A percentile compares a stretch with the other conserved stretches of the same genome.
Conservation (phyloP, 2,329 filamentous ascomycete genomes). For the Ascosphaera apis region DNA sequence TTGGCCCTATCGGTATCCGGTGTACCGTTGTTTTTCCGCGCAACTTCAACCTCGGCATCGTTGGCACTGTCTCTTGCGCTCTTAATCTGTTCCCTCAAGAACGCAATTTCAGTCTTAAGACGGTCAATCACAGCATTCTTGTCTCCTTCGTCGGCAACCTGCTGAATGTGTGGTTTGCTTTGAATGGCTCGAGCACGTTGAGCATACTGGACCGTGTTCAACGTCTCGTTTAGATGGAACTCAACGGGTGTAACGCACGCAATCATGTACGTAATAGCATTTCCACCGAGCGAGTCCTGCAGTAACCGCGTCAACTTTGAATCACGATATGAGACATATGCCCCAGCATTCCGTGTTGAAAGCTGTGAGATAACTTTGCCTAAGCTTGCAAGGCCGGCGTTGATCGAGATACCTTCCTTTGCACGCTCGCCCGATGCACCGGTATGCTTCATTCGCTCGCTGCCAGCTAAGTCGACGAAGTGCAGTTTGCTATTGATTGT, state of each 20-base stretch:
- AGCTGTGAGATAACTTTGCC: constrained; percentile 98
- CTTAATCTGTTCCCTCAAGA: constrained; percentile 80
- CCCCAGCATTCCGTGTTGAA: constrained; percentile 65
- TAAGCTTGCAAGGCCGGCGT: constrained; percentile 77
- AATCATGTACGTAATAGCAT: constrained; percentile 98
- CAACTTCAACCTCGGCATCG: constrained; percentile 33
- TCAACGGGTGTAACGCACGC: constrained; percentile 92
- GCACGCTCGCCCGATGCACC: constrained; percentile 85
- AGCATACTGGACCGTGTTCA: constrained; percentile 95
- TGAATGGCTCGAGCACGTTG: constrained; percentile 91
- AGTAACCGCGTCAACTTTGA: constrained; percentile 88
- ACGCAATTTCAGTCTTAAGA: constrained; percentile 78
- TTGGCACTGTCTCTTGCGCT: constrained; percentile 26
- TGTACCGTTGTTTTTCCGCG: constrained; percentile 27
- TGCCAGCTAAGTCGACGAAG: constrained; percentile 93
- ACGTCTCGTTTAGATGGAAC: constrained; percentile 89
- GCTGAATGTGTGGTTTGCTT: constrained; percentile 90
- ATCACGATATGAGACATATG: constrained; percentile 92
- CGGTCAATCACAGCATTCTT: constrained; percentile 87
- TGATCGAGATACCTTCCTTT: constrained; percentile 94
- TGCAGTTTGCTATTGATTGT: constrained; percentile 96
- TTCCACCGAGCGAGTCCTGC: constrained; percentile 89
- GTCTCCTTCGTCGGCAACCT: constrained; percentile 68
- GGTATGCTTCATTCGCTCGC: constrained; percentile 91
- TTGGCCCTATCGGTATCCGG: constrained; percentile 26